These are phyloP conservation scores for Ceratocystis destructans DNA, from an alignment of 2,329 filamentous ascomycete species.

Conservation along the genomic window DNA sequence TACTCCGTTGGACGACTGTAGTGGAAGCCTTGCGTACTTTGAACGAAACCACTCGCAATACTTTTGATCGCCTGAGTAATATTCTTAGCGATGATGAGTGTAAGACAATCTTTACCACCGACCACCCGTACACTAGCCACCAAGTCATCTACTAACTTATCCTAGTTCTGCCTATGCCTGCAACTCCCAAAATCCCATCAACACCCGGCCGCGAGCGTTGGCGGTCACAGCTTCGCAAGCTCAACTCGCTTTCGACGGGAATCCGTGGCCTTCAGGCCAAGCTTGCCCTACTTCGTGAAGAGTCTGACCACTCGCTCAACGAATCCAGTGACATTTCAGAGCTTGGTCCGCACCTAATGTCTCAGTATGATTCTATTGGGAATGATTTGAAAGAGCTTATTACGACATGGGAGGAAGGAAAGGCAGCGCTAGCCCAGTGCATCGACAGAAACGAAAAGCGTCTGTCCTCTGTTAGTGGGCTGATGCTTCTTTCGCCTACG, in stretches of 20 bases:
- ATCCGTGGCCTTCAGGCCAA: slow-evolving; percentile 90
- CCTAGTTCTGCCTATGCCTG: slow-evolving; percentile 39
- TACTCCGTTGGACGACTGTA: slow-evolving; percentile 63
- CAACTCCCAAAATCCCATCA: slow-evolving; percentile 45
- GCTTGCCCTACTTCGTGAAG: slow-evolving; percentile 78
- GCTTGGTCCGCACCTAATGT: slow-evolving; percentile 63
- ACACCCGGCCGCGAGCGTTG: slow-evolving; percentile 71
- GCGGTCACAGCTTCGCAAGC: slow-evolving; percentile 73
- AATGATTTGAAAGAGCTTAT: slow-evolving; percentile 68
- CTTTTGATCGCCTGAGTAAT: slow-evolving; percentile 50
- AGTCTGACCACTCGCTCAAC: slow-evolving; percentile 68
- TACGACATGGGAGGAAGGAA: slow-evolving; percentile 77
- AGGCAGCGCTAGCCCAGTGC: slow-evolving; percentile 64
- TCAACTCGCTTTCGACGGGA: slow-evolving; percentile 76
- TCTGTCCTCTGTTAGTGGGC: slow-evolving; percentile 46
- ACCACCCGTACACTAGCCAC: background rate
- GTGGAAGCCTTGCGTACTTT: slow-evolving; percentile 59
- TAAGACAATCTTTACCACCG: slow-evolving; percentile 30
- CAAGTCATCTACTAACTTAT: slow-evolving; percentile 15
- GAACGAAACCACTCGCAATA: slow-evolving; percentile 45
- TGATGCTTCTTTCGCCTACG: slow-evolving; percentile 39
- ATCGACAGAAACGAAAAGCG: slow-evolving; percentile 69
- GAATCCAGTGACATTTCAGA: slow-evolving; percentile 59
- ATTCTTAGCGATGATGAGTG: slow-evolving; percentile 70
- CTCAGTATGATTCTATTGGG: slow-evolving; percentile 91